Base-by-base conservation (phyloP, 495 filamentous ascomycete genomes). In the Penicillium macrosclerotiorum region DNA sequence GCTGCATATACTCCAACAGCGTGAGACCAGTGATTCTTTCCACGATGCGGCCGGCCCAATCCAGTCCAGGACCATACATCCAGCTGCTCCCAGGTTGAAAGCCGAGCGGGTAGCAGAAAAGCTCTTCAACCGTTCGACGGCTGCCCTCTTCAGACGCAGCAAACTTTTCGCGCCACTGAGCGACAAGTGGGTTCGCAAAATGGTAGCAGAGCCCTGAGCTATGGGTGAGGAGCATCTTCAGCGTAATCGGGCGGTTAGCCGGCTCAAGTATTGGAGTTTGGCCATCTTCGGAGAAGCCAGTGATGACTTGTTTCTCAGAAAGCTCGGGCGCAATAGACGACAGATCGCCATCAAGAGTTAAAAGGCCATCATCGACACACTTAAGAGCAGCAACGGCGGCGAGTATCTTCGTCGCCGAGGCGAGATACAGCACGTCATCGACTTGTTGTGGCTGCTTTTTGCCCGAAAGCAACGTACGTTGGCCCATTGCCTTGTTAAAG, bases 21-120 rank as follows among this genome's bases (percentile, higher is more conserved):
- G 54, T 62, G 18, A 45, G 17, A 12, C 60, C 58, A 1, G 62
- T 69, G 2, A 74, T 61, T 1, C 67, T 56, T 33, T 72, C 65
- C 5, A 81, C 57, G 1, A 74, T 42, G 1, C 62, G 56, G 6
- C 77, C 73, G 0, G 75, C 74, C 75, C 77, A 80, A 52, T 81
- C 77, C 1, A 77, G 52, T n/a, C 71, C 62, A 1, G 58, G 45
- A 3, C 76, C 67, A 45, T 81, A 82, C 35, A 61, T 53, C 78
- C 69, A 82, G 12, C 60, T 55, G 3, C 59, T 59, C 2, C 78
- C 78, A 1, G 77, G 78, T 23, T 79, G 68, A 50, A 69, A 76
- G 9, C 61, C 30, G 5, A 79, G 64, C 7, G 76, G 76, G 22
- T 49, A 49, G 13, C 32, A 30, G 47, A 54, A 71, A 5, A 56